Base-by-base conservation (phyloP, 352 stramenopile species). In the Pythium dissimile region DNA sequence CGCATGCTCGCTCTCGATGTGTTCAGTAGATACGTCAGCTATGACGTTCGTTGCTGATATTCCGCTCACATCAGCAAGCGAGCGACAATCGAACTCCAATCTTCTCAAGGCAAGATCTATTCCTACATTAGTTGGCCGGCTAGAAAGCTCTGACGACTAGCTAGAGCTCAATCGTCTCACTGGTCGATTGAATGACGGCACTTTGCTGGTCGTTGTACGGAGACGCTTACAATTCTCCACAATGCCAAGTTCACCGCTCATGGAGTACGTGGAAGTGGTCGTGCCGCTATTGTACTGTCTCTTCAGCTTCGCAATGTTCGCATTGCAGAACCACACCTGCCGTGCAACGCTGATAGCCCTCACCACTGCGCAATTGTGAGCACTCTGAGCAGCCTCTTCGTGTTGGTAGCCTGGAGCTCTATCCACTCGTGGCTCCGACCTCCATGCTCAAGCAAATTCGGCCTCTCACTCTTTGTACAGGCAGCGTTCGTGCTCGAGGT, bases 371-470 rank as follows among this genome's bases (percentile, higher is more conserved):
- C 69, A 15, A 30, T 83, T 1, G 23, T 49, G 0, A 27, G 61
- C 13, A 74, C 59, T 1, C 32, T 80, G 15, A 27, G 43, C 12
- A 75, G 70, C 44, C 52, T 83, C 9, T 31, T 80, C 8, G 50
- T 76, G 10, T 80, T 54, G 63, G 58, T 15, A 45, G 38, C 5
- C 48, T 81, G 2, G 66, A 80, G 44, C 37, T 80, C n/a, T 18
- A 69, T 1, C 76, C 72, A n/a, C 65, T 72, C 15, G 13, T 76
- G 28, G 16, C 67, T 10, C 45, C 80, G 2, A 20, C 66, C 28
- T 31, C 59, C 24, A 55, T 64, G 6, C 20, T 81, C 5, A 39
- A 54, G 30, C 38, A 66, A 71, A 42, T 44, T 81, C 23, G 41
- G 51, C 2, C 34, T 78, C 5, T 74, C 64, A 3, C 39, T 62